Evolutionary conservation across 352 stramenopile species (phyloP), one percentile per base, ranked within the genome.

Genomic region (Sclerospora graminicola): DNA sequence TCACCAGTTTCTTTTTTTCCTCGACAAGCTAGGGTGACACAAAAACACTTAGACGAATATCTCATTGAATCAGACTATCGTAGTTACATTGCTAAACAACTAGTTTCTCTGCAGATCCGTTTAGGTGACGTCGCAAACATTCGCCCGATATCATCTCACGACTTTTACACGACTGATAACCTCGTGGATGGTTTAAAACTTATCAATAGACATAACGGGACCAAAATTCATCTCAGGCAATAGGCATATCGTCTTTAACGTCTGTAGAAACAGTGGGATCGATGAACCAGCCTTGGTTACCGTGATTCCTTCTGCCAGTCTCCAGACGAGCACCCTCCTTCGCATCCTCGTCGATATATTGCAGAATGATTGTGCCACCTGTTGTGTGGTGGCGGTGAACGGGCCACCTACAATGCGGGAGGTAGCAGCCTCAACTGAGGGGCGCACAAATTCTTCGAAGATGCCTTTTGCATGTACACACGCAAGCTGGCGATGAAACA

Each of bases 141-240:
- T n/a, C n/a, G n/a, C n/a, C n/a, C n/a, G n/a, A n/a, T n/a, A n/a
- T n/a, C n/a, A n/a, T n/a, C n/a, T n/a, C n/a, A n/a, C n/a, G n/a
- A n/a, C n/a, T n/a, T 97, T 97, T 8, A 86, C 87, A 15, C 79
- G 67, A 21, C 65, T 18, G 38, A 96, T 85, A 13, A 89, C 86
- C 41, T 97, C 87, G 32, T 95, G 79, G 23, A 95, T 65, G 16
- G 66, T 85, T 54, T 87, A 81, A 55, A 95, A 96, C 54, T 89
- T 88, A 40, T 95, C 54, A 23, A 97, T 84, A 4, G 47, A 66
- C 66, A 96, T 86, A 16, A 96, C 80, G 2, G 84, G 85, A 13
- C 89, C 88, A 54, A 97, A 97, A 39, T 65, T 97, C 88, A 45
- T 97, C 83, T 32, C 78, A 64, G 15, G 80, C 84, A 47, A 97